Percentiles rank a stretch among this genome's conserved stretches.
These are phyloP conservation scores for Stachybotrys echinatus DNA, from an alignment of 2,329 filamentous ascomycete genomes.

Conservation along the genomic window DNA sequence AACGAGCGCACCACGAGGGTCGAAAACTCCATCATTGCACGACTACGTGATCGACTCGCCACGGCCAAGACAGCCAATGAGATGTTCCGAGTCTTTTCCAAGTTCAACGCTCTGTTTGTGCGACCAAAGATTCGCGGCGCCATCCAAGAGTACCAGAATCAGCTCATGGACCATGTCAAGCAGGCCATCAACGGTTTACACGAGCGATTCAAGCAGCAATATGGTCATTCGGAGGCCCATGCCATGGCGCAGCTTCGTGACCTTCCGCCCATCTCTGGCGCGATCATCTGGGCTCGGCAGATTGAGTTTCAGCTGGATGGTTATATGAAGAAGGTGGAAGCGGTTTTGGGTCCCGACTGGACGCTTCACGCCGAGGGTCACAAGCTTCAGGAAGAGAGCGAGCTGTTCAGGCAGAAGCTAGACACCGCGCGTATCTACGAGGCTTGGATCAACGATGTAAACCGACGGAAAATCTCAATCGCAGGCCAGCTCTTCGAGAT, in stretches of 20 bases:
- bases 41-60: constrained; percentile 84
- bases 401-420: constrained; percentile 91
- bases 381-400: constrained; percentile 86
- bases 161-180: constrained; percentile 97
- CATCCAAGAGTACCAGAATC: constrained; percentile 96
- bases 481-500: constrained; percentile 90
- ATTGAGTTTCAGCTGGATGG: constrained; percentile 93
- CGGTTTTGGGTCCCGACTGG: constrained; percentile 94
- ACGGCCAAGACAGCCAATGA: constrained; percentile 97
- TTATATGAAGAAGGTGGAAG: constrained; percentile 99
- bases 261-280: constrained; percentile 89
- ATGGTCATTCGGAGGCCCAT: constrained; percentile 95
- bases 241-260: constrained; percentile 97
- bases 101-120: constrained; percentile 98
- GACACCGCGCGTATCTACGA: constrained; percentile 93
- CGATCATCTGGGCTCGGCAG: constrained; percentile 95
- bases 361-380: constrained; percentile 90
- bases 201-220: constrained; percentile 97
- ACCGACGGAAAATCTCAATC: constrained; percentile 83
- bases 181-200: constrained; percentile 90
- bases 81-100: constrained; percentile 99
- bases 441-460: constrained; percentile 89
- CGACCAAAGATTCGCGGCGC: constrained; percentile 98
- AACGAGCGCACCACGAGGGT: constrained; percentile 96
- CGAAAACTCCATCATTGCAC: constrained; percentile 97